Percentiles rank a stretch among this genome's conserved stretches.
Conservation (phyloP, 208 protist genomes). For the Spongospora subterranea region DNA sequence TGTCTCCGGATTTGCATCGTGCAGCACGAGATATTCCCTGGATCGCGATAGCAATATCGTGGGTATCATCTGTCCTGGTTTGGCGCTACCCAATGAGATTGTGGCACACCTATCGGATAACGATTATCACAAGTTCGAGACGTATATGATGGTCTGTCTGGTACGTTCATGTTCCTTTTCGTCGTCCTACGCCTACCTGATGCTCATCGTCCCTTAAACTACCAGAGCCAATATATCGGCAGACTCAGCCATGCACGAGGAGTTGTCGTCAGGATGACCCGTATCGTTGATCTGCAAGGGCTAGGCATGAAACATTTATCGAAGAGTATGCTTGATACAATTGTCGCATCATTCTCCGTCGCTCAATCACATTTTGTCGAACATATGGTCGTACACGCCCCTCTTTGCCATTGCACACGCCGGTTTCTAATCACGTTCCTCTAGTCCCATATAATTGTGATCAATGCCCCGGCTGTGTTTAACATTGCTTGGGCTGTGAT, state of each 20-base stretch:
- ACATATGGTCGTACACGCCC: background rate
- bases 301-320: slow-evolving; percentile 39
- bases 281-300: slow-evolving; percentile 2
- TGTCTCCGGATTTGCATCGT: background rate
- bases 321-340: background rate
- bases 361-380: slow-evolving; percentile 46
- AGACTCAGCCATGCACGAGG: background rate
- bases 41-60: slow-evolving; percentile 3
- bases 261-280: slow-evolving; percentile 13
- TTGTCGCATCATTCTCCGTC: background rate
- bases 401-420: background rate
- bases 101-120: background rate
- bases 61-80: background rate
- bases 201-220: too few relatives aligned
- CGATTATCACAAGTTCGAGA: background rate
- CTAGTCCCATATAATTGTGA: slow-evolving; percentile 3
- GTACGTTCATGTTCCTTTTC: background rate
- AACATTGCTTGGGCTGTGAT: slow-evolving; percentile 9
- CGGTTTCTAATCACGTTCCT: background rate
- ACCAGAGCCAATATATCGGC: background rate
- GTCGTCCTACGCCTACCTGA: background rate
- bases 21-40: slow-evolving; percentile 42
- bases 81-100: slow-evolving; percentile 9
- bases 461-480: slow-evolving; percentile 40
- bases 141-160: background rate